Base-by-base conservation (phyloP, 352 stramenopile genomes). In the Phytophthora sp. region DNA sequence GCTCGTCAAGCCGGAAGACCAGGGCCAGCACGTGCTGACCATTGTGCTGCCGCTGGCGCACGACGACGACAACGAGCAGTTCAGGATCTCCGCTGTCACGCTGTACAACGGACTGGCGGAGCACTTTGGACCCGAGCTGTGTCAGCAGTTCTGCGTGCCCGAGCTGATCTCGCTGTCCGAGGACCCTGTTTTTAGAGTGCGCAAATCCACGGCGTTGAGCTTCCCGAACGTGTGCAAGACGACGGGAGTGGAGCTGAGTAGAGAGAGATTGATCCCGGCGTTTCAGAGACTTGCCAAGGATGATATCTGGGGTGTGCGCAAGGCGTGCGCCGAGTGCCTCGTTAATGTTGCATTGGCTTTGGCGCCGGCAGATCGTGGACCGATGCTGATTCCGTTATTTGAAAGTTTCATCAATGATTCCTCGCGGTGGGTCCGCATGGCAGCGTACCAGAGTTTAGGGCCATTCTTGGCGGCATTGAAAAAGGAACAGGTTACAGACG, bases 251-350 rank as follows among this genome's bases (percentile, higher is more conserved):
- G 76, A 88, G 30, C 57, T 95, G 18, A 96, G 89, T 34, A 81
- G 84, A 34, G 87, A 96, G 38, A 78, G 91, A 13, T 72, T 98
- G 7, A 61, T 99, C 13, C 94, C 95, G 4, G 87, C 91, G 1
- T 98, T 98, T 76, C 77, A 95, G 48, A 59, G 77, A 34, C 82
- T 98, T 1, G 89, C 87, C n/a, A 87, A 86, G 15, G 95, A 99
- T 70, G 92, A 98, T 62, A 97, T 98, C 45, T 98, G 95, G 76
- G 87, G 91, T 26, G 94, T 98, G 18, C 88, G 94, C 5, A 97
- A 97, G 66, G 90, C 92, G 2, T 98, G 92, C 55, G 93, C 92
- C 1, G 94, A 98, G 75, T 94, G 79, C 37, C 63, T 98, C 18
- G 89, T 96, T 17, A 79, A 82, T 46, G 87, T 99, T 15, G 77